phyloP scores from a whole-genome alignment of 2,329 filamentous ascomycete genomes.

The Simplicillium sp. region DNA sequence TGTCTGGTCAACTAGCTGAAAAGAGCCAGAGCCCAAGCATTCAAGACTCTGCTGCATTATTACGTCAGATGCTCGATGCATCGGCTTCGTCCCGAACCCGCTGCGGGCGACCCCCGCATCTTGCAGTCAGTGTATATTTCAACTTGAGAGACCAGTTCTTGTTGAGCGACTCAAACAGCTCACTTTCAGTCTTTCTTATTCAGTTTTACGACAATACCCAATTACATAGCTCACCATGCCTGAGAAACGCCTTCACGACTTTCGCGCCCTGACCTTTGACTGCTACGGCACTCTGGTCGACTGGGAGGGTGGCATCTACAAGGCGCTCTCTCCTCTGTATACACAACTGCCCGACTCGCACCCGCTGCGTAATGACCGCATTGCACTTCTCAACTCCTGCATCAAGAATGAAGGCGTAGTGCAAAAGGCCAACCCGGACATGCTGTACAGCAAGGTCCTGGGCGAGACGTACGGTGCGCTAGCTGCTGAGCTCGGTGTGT shows the following conservation, averaged over 20 bases:
- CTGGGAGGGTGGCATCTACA: constrained; percentile 57
- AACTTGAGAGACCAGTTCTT: too few species aligned
- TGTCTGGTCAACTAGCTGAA: too few species aligned
- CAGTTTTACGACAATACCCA: too few species aligned
- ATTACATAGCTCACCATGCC: too few species aligned
- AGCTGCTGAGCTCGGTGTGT: constrained; percentile 27
- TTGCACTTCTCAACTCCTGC: constrained; percentile 29
- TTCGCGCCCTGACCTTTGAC: constrained; percentile 54
- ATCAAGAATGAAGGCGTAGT: constrained; percentile 35
- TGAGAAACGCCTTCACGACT: constrained; percentile 5
- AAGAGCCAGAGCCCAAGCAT: too few species aligned
- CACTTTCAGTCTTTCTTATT: too few species aligned
- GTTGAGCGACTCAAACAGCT: too few species aligned
- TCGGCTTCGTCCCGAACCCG: too few species aligned
- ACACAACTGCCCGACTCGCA: constrained; percentile 26
- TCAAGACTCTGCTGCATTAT: too few species aligned
- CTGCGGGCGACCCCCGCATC: too few species aligned
- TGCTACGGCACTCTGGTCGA: constrained; percentile 72
- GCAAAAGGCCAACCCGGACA: constrained; percentile 39
- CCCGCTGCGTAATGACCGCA: constrained; percentile 20
- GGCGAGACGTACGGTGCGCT: constrained; percentile 30
- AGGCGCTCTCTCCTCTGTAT: constrained; percentile 39
- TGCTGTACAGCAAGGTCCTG: constrained; percentile 50
- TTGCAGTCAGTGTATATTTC: too few species aligned
- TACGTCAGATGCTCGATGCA: too few species aligned